A percentile compares a stretch with the other conserved stretches of the same genome.
phyloP scores from a whole-genome alignment of 139 green algal genomes.

The Chlorella sp. region DNA sequence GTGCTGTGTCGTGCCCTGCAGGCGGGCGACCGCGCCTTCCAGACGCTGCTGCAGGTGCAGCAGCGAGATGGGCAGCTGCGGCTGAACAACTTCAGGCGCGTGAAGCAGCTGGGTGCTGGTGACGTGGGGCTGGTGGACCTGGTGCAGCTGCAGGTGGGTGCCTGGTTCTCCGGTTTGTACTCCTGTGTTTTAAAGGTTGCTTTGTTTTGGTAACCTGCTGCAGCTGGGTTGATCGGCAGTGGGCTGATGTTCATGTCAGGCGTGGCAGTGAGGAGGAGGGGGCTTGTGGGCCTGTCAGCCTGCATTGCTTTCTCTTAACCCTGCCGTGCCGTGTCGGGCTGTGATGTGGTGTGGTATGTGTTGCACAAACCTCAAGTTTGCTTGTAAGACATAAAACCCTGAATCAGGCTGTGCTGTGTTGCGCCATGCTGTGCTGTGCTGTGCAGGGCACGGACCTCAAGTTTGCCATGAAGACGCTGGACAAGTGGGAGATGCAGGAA shows the following conservation, averaged over 20 bases:
- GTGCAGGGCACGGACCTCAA: conserved; percentile 54
- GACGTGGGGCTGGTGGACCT: conserved; percentile 88
- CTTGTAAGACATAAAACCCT: too few relatives aligned
- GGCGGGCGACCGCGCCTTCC: conserved; percentile 31
- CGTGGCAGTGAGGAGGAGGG: neutral
- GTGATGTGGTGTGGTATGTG: too few relatives aligned
- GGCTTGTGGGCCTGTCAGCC: neutral
- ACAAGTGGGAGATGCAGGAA: conserved; percentile 97
- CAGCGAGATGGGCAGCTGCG: conserved; percentile 52
- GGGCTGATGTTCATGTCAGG: neutral
- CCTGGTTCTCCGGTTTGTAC: neutral
- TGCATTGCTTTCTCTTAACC: too few relatives aligned
- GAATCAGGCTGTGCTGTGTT: too few relatives aligned
- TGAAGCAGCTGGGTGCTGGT: conserved; percentile 85
- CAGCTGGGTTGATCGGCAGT: too few relatives aligned
- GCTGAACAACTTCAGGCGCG: conserved; percentile 73
- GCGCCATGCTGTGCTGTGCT: too few relatives aligned
- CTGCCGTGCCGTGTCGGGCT: too few relatives aligned
- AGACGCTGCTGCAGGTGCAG: conserved; percentile 37
- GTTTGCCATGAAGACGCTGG: conserved; percentile 92
- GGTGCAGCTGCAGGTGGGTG: conserved; percentile 53
- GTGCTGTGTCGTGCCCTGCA: too few relatives aligned
- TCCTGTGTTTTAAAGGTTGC: too few relatives aligned
- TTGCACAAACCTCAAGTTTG: too few relatives aligned
- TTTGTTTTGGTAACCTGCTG: too few relatives aligned